Conservation (phyloP, 1,284 basidiomycete species). For the Meira miltonrushii region DNA sequence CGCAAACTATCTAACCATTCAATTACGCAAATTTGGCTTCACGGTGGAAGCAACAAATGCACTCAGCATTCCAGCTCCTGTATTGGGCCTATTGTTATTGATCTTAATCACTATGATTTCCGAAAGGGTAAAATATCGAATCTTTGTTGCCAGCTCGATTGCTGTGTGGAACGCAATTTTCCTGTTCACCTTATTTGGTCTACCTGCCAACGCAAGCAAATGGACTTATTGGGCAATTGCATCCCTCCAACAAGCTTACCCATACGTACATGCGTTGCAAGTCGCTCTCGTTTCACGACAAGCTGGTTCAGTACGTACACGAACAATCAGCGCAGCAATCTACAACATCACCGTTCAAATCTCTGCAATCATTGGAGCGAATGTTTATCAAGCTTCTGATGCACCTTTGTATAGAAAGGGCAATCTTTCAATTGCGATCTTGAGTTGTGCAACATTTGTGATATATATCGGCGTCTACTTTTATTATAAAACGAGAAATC, state of each 20-base stretch:
- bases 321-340: constrained; percentile 17
- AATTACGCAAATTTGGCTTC: constrained; percentile 13
- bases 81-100: constrained; percentile 10
- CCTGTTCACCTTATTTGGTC: constrained; percentile 9
- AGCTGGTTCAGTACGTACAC: constrained; percentile 17
- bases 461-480: constrained; percentile 12
- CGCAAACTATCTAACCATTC: constrained; percentile 13
- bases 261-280: constrained; percentile 21
- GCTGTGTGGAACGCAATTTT: constrained; percentile 17
- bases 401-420: constrained; percentile 15
- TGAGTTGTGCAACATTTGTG: not conserved
- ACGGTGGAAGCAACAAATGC: constrained; percentile 8
- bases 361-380: constrained; percentile 11
- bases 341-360: constrained; percentile 30
- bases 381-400: constrained; percentile 20
- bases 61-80: constrained; percentile 12
- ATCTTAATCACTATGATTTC: constrained; percentile 15
- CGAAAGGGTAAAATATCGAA: constrained; percentile 13
- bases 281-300: constrained; percentile 13
- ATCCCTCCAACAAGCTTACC: constrained; percentile 13
- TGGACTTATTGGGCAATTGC: constrained; percentile 20
- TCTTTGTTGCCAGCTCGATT: constrained; percentile 11
- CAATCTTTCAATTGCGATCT: constrained; percentile 13
- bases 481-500: constrained; percentile 32
- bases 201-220: constrained; percentile 10